Conservation (phyloP, 1,284 basidiomycete genomes). For the Moesziomyces sp. region DNA sequence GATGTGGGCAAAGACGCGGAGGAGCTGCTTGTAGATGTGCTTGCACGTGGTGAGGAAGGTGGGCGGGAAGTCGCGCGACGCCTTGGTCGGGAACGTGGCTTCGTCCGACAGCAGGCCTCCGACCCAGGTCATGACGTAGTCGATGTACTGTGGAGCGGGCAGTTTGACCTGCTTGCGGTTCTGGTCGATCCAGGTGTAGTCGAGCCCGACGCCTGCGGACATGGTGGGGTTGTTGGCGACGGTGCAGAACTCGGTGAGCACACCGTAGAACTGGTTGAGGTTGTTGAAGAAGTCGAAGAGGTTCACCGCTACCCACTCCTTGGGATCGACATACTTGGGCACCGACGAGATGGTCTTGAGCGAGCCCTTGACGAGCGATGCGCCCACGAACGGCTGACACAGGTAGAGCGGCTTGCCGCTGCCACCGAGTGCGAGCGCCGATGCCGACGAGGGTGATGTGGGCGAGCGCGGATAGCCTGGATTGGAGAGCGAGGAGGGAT, state of each 20-base stretch:
- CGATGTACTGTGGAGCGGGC: slow-evolving; percentile 95
- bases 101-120: slow-evolving; percentile 94
- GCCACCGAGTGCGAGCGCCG: slow-evolving; percentile 16
- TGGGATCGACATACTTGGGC: slow-evolving; percentile 77
- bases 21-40: slow-evolving; percentile 94
- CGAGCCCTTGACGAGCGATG: slow-evolving; percentile 95
- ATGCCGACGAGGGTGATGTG: slow-evolving; percentile 23
- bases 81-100: slow-evolving; percentile 91
- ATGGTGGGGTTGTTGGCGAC: slow-evolving; percentile 88
- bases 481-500: slow-evolving; percentile 18
- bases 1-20: slow-evolving; percentile 96
- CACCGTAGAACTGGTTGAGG: slow-evolving; percentile 95
- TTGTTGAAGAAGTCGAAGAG: slow-evolving; percentile 80
- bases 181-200: slow-evolving; percentile 95
- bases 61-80: slow-evolving; percentile 89
- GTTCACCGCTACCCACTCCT: slow-evolving; percentile 97
- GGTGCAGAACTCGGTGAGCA: slow-evolving; percentile 94
- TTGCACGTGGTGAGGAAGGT: slow-evolving; percentile 92
- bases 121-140: slow-evolving; percentile 99
- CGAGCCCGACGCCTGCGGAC: slow-evolving; percentile 90
- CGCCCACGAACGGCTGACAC: slow-evolving; percentile 82
- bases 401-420: slow-evolving; percentile 64
- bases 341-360: slow-evolving; percentile 98
- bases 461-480: slow-evolving; percentile 24
- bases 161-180: slow-evolving; percentile 87